phyloP scores from a whole-genome alignment of 2,329 filamentous ascomycete genomes.

The Microsporum ferrugineum region DNA sequence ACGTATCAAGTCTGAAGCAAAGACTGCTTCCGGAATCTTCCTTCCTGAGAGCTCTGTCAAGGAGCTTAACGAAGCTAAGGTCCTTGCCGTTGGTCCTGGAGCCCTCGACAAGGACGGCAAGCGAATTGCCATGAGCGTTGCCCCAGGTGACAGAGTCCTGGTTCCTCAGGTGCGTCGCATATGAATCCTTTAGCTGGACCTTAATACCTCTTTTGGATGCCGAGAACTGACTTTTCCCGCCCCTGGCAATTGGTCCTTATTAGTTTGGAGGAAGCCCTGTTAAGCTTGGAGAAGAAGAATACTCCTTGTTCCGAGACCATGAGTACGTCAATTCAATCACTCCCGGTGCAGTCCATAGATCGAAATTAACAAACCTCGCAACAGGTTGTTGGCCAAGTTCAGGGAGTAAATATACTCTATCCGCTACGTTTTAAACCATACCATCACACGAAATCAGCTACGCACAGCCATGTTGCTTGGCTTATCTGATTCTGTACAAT shows the following conservation, averaged over 20 bases:
- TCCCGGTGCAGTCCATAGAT: not conserved
- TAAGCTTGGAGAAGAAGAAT: conserved; percentile 97
- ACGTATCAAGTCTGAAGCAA: conserved; percentile 91
- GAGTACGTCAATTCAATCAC: conserved; percentile 58
- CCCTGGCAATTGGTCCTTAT: conserved; percentile 1
- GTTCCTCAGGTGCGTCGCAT: conserved; percentile 68
- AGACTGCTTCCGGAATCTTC: conserved; percentile 95
- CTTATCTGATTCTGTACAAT: not conserved
- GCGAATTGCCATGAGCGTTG: conserved; percentile 71
- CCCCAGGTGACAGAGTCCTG: conserved; percentile 78
- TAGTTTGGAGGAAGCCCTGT: conserved; percentile 89
- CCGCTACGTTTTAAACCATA: not conserved
- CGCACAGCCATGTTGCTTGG: not conserved
- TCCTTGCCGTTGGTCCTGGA: conserved; percentile 88
- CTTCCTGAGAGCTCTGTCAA: conserved; percentile 94
- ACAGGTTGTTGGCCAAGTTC: conserved; percentile 94
- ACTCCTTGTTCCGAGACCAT: conserved; percentile 88
- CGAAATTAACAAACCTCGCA: conserved; percentile 14
- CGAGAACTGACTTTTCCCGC: conserved; percentile 2
- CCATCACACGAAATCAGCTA: not conserved
- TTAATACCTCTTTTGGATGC: not conserved
- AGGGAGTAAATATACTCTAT: conserved; percentile 59
- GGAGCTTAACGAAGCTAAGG: conserved; percentile 96
- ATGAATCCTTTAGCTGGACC: not conserved
- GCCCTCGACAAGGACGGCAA: conserved; percentile 79